Base-by-base conservation (phyloP, 352 stramenopile species). In the Phytophthora capsici region DNA sequence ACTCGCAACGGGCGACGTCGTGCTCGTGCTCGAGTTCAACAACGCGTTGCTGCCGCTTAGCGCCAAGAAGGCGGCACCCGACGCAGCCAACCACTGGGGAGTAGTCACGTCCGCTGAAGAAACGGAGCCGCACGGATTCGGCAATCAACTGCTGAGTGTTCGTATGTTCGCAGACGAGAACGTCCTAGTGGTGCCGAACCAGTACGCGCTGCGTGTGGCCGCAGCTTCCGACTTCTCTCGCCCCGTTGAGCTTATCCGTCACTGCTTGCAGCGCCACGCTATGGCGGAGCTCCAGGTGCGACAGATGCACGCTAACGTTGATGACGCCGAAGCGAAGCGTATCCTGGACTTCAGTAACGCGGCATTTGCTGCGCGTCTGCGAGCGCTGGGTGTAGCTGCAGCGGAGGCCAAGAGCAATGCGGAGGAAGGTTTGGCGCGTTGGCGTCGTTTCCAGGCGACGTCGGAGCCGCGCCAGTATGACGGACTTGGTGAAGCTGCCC, bases 1-100 rank as follows among this genome's bases (percentile, higher is more conserved):
- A 37, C 53, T 84, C 6, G 62, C 76, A 9, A 48, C 73, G 12
- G 82, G 81, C 6, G 83, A 93, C 57, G 47, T 91, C 10, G 85
- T 91, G 48, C 64, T 93, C 16, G 68, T 91, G 7, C 69, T 93
- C 2, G 82, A 93, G 48, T 88, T 88, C 47, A 72, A 60, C 38
- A 93, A 91, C 59, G 62, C 75, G 16, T 30, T 91, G 19, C 50
- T 93, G 34, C 76, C 82, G 3, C 23, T 49, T 2, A 77, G 38
- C 4, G 71, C 76, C 14, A 86, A 77, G 45, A 49, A 57, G 14
- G 55, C 66, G 7, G 76, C 76, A 0, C 71, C 77, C 0, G 66
- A 69, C 7, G 78, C 63, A 14, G 75, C 65, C 54, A 91, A 91
- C 61, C 70, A 82, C 34, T 91, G 83, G 83, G 83, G 80, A 9